Evolutionary conservation across 192 early-diverging fungal genomes (phyloP).

Genomic region (Radiomyces spectabilis): DNA sequence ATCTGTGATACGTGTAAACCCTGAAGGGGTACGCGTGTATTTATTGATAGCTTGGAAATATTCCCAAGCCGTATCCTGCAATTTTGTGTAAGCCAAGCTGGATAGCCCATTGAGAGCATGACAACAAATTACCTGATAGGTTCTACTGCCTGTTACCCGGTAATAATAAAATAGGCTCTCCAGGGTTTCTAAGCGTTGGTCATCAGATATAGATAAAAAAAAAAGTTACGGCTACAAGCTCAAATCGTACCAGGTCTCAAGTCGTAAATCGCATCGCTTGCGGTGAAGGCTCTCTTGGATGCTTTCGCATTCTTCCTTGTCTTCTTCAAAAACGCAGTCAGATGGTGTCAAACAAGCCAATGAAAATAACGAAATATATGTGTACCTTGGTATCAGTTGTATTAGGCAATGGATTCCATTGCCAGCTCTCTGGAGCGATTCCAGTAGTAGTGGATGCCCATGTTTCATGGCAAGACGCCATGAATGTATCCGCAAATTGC

Average conservation of each 20-base stretch:
- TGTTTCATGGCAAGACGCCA: slow-evolving; percentile 31
- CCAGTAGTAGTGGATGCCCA: slow-evolving; percentile 33
- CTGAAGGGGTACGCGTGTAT: slow-evolving; percentile 1
- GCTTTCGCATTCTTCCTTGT: too few species aligned
- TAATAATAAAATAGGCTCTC: slow-evolving; percentile 68
- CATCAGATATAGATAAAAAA: not conserved
- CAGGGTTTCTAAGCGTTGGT: slow-evolving; percentile 66
- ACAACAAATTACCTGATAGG: slow-evolving; percentile 32
- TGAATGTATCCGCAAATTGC: slow-evolving; percentile 29
- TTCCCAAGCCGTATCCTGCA: slow-evolving; percentile 50
- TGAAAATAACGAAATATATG: not conserved
- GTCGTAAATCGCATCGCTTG: too few species aligned
- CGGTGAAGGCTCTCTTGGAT: too few species aligned
- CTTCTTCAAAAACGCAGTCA: not conserved
- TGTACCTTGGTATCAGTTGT: not conserved
- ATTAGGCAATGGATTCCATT: slow-evolving; percentile 8
- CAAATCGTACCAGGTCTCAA: too few species aligned
- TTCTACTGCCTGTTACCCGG: slow-evolving; percentile 57
- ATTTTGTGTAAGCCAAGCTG: too few species aligned
- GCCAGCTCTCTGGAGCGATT: slow-evolving; percentile 35
- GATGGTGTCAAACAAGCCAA: not conserved
- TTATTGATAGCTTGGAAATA: slow-evolving; percentile 25
- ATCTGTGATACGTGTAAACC: slow-evolving; percentile 8
- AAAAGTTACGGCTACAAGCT: too few species aligned
- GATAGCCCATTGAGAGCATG: too few species aligned